A percentile compares a stretch with the other conserved stretches of the same genome.
Evolutionary conservation across 2,329 filamentous ascomycete genomes (phyloP).

Genomic region (Rutstroemia sp.): DNA sequence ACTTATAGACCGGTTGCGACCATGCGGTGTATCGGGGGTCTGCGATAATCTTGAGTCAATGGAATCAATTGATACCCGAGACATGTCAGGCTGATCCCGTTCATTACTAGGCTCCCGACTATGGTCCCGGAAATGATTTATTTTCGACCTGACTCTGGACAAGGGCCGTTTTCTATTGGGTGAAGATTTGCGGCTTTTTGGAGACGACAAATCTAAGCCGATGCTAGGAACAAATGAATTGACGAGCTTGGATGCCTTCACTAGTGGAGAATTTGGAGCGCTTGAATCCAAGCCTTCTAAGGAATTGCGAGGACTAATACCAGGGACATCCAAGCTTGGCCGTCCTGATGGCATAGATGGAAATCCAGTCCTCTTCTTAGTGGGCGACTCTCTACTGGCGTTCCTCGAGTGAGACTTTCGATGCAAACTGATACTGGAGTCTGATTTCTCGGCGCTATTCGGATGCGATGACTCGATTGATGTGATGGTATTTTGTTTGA

Average conservation of each 20-base stretch:
- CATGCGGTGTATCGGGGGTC: slow-evolving; percentile 16
- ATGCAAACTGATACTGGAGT: slow-evolving; percentile 6
- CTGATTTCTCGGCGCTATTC: slow-evolving; percentile 10
- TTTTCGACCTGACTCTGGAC: slow-evolving; percentile 34
- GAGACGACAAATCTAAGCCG: slow-evolving; percentile 55
- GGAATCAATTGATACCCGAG: slow-evolving; percentile 5
- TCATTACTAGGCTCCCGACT: slow-evolving; percentile 44
- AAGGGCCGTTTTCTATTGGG: slow-evolving; percentile 51
- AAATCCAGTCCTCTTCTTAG: slow-evolving; percentile 15
- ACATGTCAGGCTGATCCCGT: slow-evolving; percentile 21
- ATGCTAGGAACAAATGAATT: slow-evolving; percentile 43
- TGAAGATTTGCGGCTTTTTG: slow-evolving; percentile 54
- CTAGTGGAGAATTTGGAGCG: slow-evolving; percentile 29
- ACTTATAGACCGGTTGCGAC: slow-evolving; percentile 29
- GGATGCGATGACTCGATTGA: slow-evolving; percentile 15
- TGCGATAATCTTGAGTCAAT: slow-evolving; percentile 14
- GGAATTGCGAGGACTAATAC: slow-evolving; percentile 31
- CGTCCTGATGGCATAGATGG: slow-evolving; percentile 20
- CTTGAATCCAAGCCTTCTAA: slow-evolving; percentile 38
- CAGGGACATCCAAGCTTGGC: slow-evolving; percentile 42
- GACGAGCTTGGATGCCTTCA: slow-evolving; percentile 15
- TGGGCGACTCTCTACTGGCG: slow-evolving; percentile 10
- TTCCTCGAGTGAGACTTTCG: slow-evolving; percentile 19
- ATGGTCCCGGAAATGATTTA: slow-evolving; percentile 29
- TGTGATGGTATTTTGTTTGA: slow-evolving; percentile 10